Evolutionary conservation across 179 eudicot genomes (phyloP).

Genomic region (Amaranthus tricolor): DNA sequence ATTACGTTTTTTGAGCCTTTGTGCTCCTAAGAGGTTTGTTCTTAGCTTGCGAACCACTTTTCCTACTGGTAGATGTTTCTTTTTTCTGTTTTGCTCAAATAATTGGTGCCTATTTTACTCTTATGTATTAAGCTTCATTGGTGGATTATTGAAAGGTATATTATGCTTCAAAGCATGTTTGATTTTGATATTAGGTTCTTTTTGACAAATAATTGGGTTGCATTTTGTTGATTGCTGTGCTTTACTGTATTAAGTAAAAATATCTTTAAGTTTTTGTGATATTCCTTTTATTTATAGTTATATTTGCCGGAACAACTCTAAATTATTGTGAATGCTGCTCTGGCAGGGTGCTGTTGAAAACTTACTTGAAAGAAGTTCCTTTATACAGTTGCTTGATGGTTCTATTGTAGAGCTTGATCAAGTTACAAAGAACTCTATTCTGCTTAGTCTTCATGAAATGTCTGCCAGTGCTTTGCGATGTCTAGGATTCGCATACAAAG

Average conservation of each 20-base stretch:
- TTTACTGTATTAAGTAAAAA: background rate
- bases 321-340: slow-evolving; percentile 13
- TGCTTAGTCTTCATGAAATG: slow-evolving; percentile 66
- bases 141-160: background rate
- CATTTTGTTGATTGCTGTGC: background rate
- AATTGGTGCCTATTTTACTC: background rate
- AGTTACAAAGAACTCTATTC: slow-evolving; percentile 38
- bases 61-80: no score
- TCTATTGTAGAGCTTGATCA: slow-evolving; percentile 65
- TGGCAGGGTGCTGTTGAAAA: slow-evolving; percentile 97
- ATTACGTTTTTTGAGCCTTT: background rate
- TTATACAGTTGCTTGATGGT: slow-evolving; percentile 73
- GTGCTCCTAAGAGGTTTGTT: background rate
- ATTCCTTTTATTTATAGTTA: background rate
- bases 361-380: slow-evolving; percentile 77
- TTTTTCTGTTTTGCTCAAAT: background rate
- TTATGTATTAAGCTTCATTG: background rate
- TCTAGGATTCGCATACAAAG: slow-evolving; percentile 57
- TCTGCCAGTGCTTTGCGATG: slow-evolving; percentile 72
- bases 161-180: background rate
- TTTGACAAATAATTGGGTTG: background rate
- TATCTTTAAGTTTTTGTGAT: background rate
- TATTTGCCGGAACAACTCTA: background rate
- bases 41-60: background rate
- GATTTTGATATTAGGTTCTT: background rate